Evolutionary conservation across 352 stramenopile species (phyloP).

Genomic region (Phytopythium kandeliae): DNA sequence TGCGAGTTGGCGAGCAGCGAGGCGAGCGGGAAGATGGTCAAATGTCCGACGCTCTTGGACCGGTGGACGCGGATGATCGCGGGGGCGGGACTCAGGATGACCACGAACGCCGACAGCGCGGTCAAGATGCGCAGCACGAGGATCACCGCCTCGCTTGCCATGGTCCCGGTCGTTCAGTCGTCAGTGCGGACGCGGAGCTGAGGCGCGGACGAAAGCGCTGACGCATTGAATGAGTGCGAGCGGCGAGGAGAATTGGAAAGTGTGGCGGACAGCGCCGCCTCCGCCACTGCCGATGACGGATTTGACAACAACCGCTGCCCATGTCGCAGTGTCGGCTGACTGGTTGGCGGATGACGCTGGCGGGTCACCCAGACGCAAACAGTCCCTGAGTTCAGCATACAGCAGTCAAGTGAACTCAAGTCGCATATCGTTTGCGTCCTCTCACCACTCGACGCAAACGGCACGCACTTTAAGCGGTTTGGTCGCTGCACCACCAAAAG

Average conservation of each 20-base stretch:
- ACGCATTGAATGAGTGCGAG: slow-evolving; percentile 5
- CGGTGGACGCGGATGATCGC: slow-evolving; percentile 38
- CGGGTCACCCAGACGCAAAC: background rate
- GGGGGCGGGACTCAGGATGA: slow-evolving; percentile 33
- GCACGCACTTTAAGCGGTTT: too few species aligned
- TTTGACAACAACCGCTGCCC: too few species aligned
- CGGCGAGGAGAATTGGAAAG: slow-evolving; percentile 10
- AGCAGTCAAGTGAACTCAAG: background rate
- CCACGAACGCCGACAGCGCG: slow-evolving; percentile 25
- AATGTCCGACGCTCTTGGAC: slow-evolving; percentile 25
- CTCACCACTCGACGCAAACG: background rate
- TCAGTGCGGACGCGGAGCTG: background rate
- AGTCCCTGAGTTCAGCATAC: background rate
- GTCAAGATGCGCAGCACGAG: slow-evolving; percentile 25
- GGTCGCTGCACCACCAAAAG: slow-evolving; percentile 1
- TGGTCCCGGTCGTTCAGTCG: slow-evolving; percentile 4
- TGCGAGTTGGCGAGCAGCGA: slow-evolving; percentile 35
- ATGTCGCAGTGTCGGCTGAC: too few species aligned
- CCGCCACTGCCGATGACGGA: too few species aligned
- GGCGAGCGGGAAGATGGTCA: slow-evolving; percentile 28
- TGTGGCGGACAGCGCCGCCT: too few species aligned
- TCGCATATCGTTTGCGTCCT: slow-evolving; percentile 2
- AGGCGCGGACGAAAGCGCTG: slow-evolving; percentile 1
- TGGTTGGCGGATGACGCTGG: background rate
- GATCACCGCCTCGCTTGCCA: slow-evolving; percentile 14